These are phyloP conservation scores for Claviceps capensis DNA, from an alignment of 2,329 filamentous ascomycete species.

Conservation along the genomic window DNA sequence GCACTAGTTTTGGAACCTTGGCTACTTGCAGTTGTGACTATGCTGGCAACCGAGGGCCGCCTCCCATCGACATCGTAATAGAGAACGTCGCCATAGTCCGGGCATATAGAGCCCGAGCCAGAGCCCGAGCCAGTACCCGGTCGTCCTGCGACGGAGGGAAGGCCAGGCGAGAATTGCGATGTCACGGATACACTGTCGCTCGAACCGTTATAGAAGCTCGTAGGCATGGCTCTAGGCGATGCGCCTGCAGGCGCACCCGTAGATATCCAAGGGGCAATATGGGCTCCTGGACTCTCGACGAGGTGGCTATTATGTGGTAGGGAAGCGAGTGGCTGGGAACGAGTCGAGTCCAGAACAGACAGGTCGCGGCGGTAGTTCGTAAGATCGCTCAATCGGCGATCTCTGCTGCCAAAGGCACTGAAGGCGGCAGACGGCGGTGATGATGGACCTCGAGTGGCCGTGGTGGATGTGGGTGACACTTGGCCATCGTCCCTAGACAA, in stretches of 20 bases:
- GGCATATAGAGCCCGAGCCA: constrained; percentile 13
- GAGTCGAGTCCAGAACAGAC: constrained; percentile 49
- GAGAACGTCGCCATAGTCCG: constrained; percentile 46
- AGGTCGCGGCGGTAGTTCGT: constrained; percentile 60
- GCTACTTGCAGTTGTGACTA: constrained; percentile 66
- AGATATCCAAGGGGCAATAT: constrained; percentile 46
- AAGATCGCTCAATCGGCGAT: constrained; percentile 46
- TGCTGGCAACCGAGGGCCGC: constrained; percentile 76
- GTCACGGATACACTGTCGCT: constrained; percentile 50
- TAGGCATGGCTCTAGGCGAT: constrained; percentile 27
- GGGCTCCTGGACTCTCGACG: constrained; percentile 36
- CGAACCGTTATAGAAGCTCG: constrained; percentile 63
- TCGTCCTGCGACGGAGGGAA: constrained; percentile 35
- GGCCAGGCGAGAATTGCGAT: constrained; percentile 58
- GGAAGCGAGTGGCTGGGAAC: constrained; percentile 31
- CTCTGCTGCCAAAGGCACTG: constrained; percentile 31
- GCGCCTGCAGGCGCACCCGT: constrained; percentile 22
- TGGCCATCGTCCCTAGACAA: constrained; percentile 25
- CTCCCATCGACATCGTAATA: constrained; percentile 54
- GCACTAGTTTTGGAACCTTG: constrained; percentile 64
- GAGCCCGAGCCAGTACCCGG: constrained; percentile 6
- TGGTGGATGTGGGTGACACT: constrained; percentile 35
- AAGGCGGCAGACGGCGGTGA: constrained; percentile 31
- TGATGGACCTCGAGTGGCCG: constrained; percentile 29
- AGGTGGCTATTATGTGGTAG: constrained; percentile 33